phyloP scores from a whole-genome alignment of 331 rosid genomes.

The Phaseolus coccineus region DNA sequence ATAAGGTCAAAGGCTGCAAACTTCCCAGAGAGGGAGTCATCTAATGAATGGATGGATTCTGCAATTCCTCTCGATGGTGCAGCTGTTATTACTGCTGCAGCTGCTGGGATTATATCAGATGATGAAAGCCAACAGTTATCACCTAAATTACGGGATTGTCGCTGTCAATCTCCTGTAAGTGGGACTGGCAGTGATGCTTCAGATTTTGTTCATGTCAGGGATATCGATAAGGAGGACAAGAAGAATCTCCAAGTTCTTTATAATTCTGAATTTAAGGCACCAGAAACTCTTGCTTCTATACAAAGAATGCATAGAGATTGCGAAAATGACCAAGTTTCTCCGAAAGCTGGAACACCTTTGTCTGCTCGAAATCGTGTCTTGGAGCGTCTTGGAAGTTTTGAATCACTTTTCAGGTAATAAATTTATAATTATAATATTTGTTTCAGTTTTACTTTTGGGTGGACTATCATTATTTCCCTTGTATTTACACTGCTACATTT shows the following conservation, averaged over 20 bases:
- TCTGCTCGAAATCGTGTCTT: conserved; percentile 50
- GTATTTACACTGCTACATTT: conserved; percentile 24
- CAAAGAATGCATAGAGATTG: conserved; percentile 62
- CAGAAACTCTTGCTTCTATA: conserved; percentile 52
- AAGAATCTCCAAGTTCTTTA: conserved; percentile 58
- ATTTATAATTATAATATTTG: conserved; percentile 34
- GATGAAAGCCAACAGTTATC: conserved; percentile 59
- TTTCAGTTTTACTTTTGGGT: conserved; percentile 30
- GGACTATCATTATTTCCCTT: conserved; percentile 10
- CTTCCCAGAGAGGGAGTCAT: conserved; percentile 57
- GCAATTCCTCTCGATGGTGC: conserved; percentile 87
- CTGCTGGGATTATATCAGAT: conserved; percentile 78
- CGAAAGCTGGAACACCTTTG: conserved; percentile 55
- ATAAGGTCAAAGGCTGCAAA: conserved; percentile 49
- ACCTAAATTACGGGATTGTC: conserved; percentile 62
- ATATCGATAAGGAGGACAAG: conserved; percentile 61
- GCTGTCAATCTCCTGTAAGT: conserved; percentile 69
- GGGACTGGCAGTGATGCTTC: conserved; percentile 67
- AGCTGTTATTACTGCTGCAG: conserved; percentile 74
- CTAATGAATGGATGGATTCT: conserved; percentile 71
- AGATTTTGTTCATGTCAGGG: conserved; percentile 64
- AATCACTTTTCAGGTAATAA: conserved; percentile 80
- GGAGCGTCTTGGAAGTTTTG: conserved; percentile 76
- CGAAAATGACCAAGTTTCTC: conserved; percentile 65
- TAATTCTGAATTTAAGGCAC: conserved; percentile 56